These are phyloP conservation scores for Fistulifera pelliculosa DNA, from an alignment of 108 stramenopile genomes.

Conservation along the genomic window DNA sequence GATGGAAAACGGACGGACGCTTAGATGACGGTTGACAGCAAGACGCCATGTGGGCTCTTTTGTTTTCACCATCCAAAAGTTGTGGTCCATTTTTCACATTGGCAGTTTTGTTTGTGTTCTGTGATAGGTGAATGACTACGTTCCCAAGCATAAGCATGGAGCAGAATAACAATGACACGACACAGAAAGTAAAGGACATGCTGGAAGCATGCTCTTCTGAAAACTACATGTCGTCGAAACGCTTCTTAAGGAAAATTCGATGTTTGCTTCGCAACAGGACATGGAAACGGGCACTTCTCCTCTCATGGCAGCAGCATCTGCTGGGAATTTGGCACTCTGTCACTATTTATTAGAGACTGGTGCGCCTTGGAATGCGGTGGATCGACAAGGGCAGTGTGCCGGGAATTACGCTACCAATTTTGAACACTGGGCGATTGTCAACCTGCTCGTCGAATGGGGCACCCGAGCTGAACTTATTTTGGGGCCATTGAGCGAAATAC, in stretches of 20 bases:
- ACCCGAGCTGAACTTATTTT: slow-evolving; percentile 73
- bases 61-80: too few relatives aligned
- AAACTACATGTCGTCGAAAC: slow-evolving; percentile 3
- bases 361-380: slow-evolving; percentile 92
- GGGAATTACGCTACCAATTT: slow-evolving; percentile 79
- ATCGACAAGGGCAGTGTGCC: slow-evolving; percentile 73
- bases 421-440: slow-evolving; percentile 72
- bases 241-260: slow-evolving; percentile 8
- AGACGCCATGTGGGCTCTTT: too few relatives aligned
- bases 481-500: slow-evolving; percentile 49
- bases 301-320: slow-evolving; percentile 60
- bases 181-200: slow-evolving; percentile 4
- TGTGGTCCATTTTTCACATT: too few relatives aligned
- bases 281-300: slow-evolving; percentile 58
- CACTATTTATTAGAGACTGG: slow-evolving; percentile 42
- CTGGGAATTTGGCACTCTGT: slow-evolving; percentile 44
- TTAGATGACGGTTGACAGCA: too few relatives aligned
- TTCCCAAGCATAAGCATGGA: too few relatives aligned
- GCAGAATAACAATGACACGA: too few relatives aligned
- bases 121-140: too few relatives aligned
- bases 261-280: slow-evolving; percentile 61
- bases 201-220: slow-evolving; percentile 3
- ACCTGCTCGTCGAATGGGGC: slow-evolving; percentile 72
- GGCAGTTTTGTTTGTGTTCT: too few relatives aligned
- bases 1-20: too few relatives aligned